Conservation (phyloP, 768 basidiomycete species). For the Tricholoma sp. region DNA sequence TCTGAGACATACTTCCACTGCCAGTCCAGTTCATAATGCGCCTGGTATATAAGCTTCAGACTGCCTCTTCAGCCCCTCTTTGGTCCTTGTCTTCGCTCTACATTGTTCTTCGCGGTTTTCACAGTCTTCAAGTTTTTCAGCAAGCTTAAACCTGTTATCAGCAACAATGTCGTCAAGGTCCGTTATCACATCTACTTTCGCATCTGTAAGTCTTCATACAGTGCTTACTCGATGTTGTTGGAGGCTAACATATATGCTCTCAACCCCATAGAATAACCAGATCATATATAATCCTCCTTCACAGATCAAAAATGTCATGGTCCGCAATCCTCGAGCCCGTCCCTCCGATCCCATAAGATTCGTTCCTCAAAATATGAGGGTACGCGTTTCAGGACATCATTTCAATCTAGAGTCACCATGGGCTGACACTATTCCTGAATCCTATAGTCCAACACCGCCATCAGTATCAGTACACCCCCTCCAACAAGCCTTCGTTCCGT, state of each 20-base stretch:
- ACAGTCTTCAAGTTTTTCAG: background rate
- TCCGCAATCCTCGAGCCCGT: background rate
- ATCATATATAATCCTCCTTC: background rate
- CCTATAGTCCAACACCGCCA: background rate
- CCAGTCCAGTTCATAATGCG: background rate
- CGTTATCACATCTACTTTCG: background rate
- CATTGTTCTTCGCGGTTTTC: background rate
- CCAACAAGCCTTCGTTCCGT: background rate
- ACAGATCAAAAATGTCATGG: background rate
- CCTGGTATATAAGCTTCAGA: background rate
- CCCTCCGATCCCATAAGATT: background rate
- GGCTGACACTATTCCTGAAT: background rate
- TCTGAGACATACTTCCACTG: background rate
- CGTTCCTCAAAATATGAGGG: background rate
- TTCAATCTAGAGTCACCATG: background rate
- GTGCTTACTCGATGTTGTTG: background rate
- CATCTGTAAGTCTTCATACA: background rate
- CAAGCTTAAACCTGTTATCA: background rate
- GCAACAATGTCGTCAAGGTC: background rate
- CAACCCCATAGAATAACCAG: background rate
- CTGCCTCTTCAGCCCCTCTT: background rate
- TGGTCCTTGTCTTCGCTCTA: background rate
- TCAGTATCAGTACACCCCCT: background rate
- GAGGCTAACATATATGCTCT: background rate
- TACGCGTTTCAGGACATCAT: background rate